Evolutionary conservation across 805 yeast species (phyloP).

Genomic region (Spathaspora boniae): DNA sequence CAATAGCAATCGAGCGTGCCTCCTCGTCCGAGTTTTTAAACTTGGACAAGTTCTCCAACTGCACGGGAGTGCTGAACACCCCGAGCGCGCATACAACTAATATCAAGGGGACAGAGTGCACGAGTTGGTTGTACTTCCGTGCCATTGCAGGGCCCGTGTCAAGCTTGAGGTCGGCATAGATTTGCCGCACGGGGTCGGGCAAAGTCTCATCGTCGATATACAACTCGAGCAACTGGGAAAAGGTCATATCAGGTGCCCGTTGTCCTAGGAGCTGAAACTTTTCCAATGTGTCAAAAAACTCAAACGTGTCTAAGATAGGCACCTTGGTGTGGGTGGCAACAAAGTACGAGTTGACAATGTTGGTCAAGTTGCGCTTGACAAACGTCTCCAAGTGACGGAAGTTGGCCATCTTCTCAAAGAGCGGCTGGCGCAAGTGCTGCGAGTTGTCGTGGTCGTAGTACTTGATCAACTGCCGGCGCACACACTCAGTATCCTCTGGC

Average conservation of each 20-base stretch:
- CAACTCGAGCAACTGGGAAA: constrained; percentile 14
- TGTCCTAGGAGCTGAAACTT: constrained; percentile 19
- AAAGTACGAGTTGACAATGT: constrained; percentile 25
- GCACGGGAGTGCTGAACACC: constrained; percentile 26
- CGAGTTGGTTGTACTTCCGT: constrained; percentile 17
- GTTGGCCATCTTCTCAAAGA: constrained; percentile 11
- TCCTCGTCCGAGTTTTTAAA: constrained; percentile 27
- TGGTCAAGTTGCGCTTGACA: constrained; percentile 14
- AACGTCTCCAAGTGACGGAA: constrained; percentile 17
- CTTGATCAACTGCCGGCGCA: constrained; percentile 12
- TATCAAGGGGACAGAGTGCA: constrained; percentile 23
- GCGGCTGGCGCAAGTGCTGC: too few species aligned
- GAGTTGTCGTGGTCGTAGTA: constrained; percentile 12
- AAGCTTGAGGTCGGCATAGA: constrained; percentile 13
- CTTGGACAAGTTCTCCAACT: constrained; percentile 29
- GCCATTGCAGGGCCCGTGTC: constrained; percentile 16
- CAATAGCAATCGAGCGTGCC: constrained; percentile 16
- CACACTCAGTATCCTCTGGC: constrained; percentile 9
- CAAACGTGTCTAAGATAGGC: constrained; percentile 28
- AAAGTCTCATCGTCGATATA: constrained; percentile 5
- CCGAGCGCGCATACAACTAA: constrained; percentile 32
- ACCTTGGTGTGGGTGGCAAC: constrained; percentile 30
- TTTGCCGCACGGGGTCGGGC: constrained; percentile 10
- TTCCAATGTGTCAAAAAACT: constrained; percentile 28
- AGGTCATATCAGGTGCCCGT: constrained; percentile 17